phyloP scores from a whole-genome alignment of 768 basidiomycete species.

The Auriscalpium microsporum region DNA sequence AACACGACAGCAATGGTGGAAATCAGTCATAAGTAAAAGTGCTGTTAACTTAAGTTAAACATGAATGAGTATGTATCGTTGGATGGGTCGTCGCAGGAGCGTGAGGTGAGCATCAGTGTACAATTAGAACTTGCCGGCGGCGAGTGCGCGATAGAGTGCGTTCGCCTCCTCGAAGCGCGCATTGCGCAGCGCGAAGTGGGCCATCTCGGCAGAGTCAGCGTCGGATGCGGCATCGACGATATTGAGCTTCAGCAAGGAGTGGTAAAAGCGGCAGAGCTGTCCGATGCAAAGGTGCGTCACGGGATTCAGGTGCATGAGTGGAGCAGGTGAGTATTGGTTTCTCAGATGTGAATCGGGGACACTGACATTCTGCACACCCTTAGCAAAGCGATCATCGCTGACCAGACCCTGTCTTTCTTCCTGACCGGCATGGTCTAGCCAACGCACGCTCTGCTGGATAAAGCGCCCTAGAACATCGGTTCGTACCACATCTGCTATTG shows the following conservation, averaged over 20 bases:
- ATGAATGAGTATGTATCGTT: no score
- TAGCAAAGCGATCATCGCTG: constrained; percentile 66
- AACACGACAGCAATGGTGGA: no score
- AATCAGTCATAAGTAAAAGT: no score
- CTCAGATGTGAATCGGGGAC: not conserved
- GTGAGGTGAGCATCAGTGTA: no score
- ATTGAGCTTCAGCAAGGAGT: constrained; percentile 54
- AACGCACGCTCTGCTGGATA: constrained; percentile 58
- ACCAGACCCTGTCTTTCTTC: constrained; percentile 61
- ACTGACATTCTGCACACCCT: constrained; percentile 63
- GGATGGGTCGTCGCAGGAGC: no score
- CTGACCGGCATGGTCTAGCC: constrained; percentile 61
- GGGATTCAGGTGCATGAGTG: not conserved
- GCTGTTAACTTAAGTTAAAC: no score
- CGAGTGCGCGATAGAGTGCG: constrained; percentile 58
- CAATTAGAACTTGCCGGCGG: constrained; percentile 28
- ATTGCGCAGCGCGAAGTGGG: constrained; percentile 64
- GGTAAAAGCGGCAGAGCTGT: constrained; percentile 72
- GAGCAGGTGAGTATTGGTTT: not conserved
- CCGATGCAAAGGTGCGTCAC: not conserved
- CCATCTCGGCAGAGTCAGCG: constrained; percentile 68
- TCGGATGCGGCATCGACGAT: constrained; percentile 60
- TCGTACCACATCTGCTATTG: constrained; percentile 56
- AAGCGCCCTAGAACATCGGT: constrained; percentile 63
- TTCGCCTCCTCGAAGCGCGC: constrained; percentile 74